Conservation (phyloP, 768 basidiomycete genomes). For the Pisolithus albus region DNA sequence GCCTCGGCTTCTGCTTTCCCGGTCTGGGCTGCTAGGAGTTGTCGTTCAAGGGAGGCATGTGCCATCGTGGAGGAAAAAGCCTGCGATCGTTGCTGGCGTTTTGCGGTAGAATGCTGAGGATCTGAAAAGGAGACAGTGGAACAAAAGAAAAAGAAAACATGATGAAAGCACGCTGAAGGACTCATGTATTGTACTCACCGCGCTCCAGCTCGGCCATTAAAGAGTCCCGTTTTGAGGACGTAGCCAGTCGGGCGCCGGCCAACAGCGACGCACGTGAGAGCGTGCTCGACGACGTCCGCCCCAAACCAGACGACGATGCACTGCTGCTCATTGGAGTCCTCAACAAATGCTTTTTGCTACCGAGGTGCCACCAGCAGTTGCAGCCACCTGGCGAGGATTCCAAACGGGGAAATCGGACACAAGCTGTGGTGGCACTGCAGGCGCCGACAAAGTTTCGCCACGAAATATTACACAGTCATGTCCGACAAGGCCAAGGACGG, state of each 20-base stretch:
- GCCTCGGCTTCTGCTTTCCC: constrained; percentile 59
- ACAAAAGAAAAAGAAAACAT: background rate
- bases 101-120: constrained; percentile 58
- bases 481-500: constrained; percentile 7
- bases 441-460: too few species aligned
- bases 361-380: too few species aligned
- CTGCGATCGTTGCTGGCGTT: constrained; percentile 59
- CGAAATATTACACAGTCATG: background rate
- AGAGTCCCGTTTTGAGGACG: constrained; percentile 53
- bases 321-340: constrained; percentile 6
- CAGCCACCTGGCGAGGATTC: too few species aligned
- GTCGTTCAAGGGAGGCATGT: constrained; percentile 61
- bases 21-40: constrained; percentile 54
- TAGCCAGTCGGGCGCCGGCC: constrained; percentile 24
- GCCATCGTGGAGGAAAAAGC: constrained; percentile 56
- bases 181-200: constrained; percentile 30
- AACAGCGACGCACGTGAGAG: constrained; percentile 3
- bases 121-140: constrained; percentile 32
- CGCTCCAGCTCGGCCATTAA: constrained; percentile 62
- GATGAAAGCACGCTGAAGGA: constrained; percentile 1
- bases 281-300: constrained; percentile 4
- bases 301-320: constrained; percentile 11
- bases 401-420: too few species aligned
- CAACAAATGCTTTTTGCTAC: too few species aligned
- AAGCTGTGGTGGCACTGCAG: too few species aligned